These are phyloP conservation scores for Phaeosphaeria sp. DNA, from an alignment of 2,329 filamentous ascomycete species.

Conservation along the genomic window DNA sequence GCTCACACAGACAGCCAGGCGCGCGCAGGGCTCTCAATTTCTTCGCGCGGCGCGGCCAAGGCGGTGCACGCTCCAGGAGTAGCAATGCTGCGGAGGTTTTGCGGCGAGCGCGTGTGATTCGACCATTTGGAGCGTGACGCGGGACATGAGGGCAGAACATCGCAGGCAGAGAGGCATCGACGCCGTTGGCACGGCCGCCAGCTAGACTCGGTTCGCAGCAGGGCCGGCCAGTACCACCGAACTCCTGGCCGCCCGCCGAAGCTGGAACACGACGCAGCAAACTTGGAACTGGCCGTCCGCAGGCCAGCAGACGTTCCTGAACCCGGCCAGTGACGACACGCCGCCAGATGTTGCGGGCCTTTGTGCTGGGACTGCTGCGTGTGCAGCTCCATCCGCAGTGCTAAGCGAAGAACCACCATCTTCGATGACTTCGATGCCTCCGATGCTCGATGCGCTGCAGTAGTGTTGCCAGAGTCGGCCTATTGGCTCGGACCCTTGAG, in stretches of 20 bases:
- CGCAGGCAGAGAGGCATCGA: conserved; percentile 16
- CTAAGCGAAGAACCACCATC: neutral
- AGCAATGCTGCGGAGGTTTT: neutral
- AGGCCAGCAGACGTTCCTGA: neutral
- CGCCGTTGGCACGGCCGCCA: conserved; percentile 13
- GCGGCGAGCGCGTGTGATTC: neutral
- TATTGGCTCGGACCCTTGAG: neutral
- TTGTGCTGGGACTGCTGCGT: no score
- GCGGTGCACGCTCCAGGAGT: conserved; percentile 4
- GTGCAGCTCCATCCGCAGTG: neutral
- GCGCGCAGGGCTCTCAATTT: neutral
- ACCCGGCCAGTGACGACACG: neutral
- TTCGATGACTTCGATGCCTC: no score
- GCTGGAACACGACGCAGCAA: neutral
- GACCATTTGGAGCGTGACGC: conserved; percentile 1
- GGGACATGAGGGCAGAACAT: conserved; percentile 8
- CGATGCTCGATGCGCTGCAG: no score
- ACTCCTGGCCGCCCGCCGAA: neutral
- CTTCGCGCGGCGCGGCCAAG: conserved; percentile 1
- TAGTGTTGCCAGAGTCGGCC: neutral
- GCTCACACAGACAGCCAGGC: conserved; percentile 6
- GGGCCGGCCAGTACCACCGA: neutral
- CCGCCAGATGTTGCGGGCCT: neutral
- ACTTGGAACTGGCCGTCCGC: neutral
- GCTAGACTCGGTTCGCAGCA: neutral